These are phyloP conservation scores for Colletotrichum australisinense DNA, from an alignment of 2,329 filamentous ascomycete species.

Conservation along the genomic window DNA sequence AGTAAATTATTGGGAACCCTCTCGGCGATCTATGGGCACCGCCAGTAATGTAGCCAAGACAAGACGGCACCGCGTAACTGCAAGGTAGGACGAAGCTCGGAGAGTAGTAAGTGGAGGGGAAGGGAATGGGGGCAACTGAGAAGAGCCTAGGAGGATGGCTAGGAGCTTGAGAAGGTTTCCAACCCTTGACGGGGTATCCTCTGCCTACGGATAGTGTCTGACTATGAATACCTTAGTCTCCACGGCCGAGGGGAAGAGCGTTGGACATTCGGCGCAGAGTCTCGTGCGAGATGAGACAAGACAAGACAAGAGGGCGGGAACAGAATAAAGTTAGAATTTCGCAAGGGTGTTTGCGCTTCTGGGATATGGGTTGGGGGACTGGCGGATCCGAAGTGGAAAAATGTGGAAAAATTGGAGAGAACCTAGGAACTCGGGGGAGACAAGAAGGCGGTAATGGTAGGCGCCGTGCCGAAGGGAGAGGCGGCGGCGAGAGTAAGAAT, in stretches of 20 bases:
- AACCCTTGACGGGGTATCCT: background rate
- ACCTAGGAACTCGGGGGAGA: background rate
- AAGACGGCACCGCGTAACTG: background rate
- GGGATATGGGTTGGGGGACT: conserved; percentile 15
- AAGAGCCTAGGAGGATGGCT: background rate
- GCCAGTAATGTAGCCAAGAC: conserved; percentile 4
- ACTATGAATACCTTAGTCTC: background rate
- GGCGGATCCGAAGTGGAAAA: background rate
- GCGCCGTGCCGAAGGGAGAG: conserved; percentile 16
- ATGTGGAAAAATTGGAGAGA: background rate
- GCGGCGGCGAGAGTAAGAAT: background rate
- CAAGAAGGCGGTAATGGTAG: background rate
- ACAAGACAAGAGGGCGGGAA: conserved; percentile 13
- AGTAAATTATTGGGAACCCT: background rate
- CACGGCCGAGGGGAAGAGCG: background rate
- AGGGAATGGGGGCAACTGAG: too few relatives aligned
- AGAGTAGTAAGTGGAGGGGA: background rate
- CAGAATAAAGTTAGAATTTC: conserved; percentile 25
- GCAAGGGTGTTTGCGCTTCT: conserved; percentile 15
- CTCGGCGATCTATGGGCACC: background rate
- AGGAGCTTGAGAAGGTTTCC: background rate
- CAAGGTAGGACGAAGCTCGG: background rate
- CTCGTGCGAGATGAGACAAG: conserved; percentile 20
- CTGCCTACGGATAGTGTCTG: background rate
- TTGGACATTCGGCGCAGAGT: conserved; percentile 1